Evolutionary conservation across 257 asterid species (phyloP).

Genomic region (Solanum sparsipilum): DNA sequence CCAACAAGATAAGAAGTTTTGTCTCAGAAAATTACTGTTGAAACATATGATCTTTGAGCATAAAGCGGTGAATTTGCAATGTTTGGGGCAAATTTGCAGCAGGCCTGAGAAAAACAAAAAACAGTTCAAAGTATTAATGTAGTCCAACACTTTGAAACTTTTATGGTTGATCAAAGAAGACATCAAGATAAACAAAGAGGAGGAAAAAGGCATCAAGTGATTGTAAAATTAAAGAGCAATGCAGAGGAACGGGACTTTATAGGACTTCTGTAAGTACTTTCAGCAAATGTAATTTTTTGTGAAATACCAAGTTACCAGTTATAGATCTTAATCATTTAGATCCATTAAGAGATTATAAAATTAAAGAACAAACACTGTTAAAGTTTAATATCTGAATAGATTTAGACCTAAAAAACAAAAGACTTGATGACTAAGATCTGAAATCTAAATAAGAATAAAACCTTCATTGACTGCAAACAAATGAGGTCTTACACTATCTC

Average conservation of each 20-base stretch:
- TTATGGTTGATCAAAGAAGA: not conserved
- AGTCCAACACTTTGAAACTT: not conserved
- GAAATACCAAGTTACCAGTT: not conserved
- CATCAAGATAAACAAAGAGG: not conserved
- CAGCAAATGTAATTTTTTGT: not conserved
- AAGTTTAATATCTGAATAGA: not conserved
- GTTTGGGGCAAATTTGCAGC: constrained; percentile 91
- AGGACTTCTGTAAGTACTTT: not conserved
- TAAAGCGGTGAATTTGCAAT: constrained; percentile 73
- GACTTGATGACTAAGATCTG: not conserved
- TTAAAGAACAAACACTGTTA: not conserved
- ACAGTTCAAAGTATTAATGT: not conserved
- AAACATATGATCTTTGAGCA: constrained; percentile 89
- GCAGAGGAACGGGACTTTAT: not conserved
- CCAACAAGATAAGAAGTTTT: not conserved
- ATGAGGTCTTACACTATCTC: not conserved
- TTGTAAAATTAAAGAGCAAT: not conserved
- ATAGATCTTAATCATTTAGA: not conserved
- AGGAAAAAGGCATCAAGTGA: not conserved
- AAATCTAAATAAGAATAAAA: not conserved
- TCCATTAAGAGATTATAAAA: not conserved
- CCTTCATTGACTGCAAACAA: not conserved
- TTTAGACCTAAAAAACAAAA: not conserved
- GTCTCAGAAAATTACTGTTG: constrained; percentile 49
- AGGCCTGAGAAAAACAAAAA: constrained; percentile 37